These are phyloP conservation scores for Cercospora sp. DNA, from an alignment of 2,329 filamentous ascomycete genomes.

Conservation along the genomic window DNA sequence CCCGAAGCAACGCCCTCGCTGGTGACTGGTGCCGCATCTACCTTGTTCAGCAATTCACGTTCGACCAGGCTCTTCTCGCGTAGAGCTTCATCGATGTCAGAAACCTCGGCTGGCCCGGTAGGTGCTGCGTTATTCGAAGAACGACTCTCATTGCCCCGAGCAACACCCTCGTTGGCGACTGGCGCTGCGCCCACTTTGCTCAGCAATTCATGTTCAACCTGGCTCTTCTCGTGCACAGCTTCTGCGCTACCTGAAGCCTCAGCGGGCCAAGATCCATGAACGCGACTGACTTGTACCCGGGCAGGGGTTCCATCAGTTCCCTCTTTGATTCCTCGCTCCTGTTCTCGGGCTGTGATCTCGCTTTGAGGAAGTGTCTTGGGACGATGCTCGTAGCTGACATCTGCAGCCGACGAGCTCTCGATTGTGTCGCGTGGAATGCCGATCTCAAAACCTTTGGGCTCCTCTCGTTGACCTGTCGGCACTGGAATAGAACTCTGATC, in stretches of 20 bases:
- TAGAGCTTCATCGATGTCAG: background rate
- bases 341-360: background rate
- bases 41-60: background rate
- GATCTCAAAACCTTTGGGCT: background rate
- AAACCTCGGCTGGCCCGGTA: background rate
- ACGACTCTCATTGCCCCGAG: background rate
- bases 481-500: background rate
- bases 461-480: background rate
- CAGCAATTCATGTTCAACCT: background rate
- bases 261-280: background rate
- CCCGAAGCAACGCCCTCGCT: background rate
- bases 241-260: background rate
- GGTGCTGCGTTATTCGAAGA: background rate
- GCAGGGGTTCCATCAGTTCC: background rate
- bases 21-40: background rate
- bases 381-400: conserved; percentile 7
- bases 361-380: conserved; percentile 1
- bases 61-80: background rate
- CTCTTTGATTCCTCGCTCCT: background rate
- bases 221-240: conserved; percentile 7
- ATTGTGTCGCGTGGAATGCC: background rate
- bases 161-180: background rate
- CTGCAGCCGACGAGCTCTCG: background rate
- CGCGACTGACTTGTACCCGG: background rate
- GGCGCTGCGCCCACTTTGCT: background rate